Evolutionary conservation across 1,284 basidiomycete species (phyloP), one percentile per base, ranked within the genome.

Genomic region (Pseudozyma thailandica): DNA sequence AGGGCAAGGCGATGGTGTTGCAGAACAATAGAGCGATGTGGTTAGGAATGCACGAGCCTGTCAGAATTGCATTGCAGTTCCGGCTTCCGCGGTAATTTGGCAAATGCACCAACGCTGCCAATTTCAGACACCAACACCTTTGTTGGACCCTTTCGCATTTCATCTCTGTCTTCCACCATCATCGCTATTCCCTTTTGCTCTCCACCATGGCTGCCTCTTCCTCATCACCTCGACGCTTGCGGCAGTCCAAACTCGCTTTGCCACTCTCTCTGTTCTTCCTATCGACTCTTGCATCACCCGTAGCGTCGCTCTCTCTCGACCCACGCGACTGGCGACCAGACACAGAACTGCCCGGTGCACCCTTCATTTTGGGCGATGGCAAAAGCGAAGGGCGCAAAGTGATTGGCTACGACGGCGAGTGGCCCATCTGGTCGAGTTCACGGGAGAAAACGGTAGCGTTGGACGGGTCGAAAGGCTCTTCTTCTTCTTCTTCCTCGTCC

Each of bases 341-440:
- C 50, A 52, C 43, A 20, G 69, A 72, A 30, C 47, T 48, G 2
- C 47, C 58, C 41, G 69, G 69, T 4, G 31, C 57, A 28, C 25
- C 26, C 6, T 72, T 66, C 39, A 46, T 68, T 6, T 41, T 72
- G 8, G 70, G 70, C 13, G 50, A 68, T 30, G 70, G 64, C 38
- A 68, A 63, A 47, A 58, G 26, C 20, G 54, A 64, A 50, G 71
- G 71, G 6, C 25, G 44, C 38, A 73, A 72, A 41, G 70, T 64
- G 15, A 50, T 43, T 6, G 70, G 70, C 0, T 72, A 72, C 45
- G 43, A 72, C 26, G 70, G 70, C 21, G 70, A 68, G 37, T 72
- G 70, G 70, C 70, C 70, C 4, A 30, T 72, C 16, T 72, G 70
- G 70, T 58, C 55, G 1, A 23, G 30, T 2, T 60, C 48, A 7